Conservation (phyloP, 352 stramenopile genomes). For the Phytopythium cucurbitacearum region DNA sequence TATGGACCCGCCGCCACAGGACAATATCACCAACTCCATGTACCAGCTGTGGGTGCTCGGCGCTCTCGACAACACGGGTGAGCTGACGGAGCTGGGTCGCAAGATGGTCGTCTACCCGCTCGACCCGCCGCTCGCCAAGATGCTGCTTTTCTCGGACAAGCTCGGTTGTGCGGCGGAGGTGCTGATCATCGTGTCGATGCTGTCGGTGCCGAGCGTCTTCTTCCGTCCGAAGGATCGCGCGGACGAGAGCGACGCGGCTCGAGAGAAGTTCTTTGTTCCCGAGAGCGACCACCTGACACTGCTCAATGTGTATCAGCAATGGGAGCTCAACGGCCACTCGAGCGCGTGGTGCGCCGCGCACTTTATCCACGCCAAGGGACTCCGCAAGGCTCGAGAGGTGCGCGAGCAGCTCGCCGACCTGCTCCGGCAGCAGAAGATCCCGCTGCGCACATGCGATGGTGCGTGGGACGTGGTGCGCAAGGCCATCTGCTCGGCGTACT, state of each 20-base stretch:
- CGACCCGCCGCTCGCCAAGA: slow-evolving; percentile 94
- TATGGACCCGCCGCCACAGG: slow-evolving; percentile 96
- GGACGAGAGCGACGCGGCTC: slow-evolving; percentile 95
- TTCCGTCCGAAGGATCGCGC: slow-evolving; percentile 96
- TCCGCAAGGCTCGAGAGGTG: slow-evolving; percentile 91
- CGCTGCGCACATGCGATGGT: slow-evolving; percentile 85
- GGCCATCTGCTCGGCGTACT: slow-evolving; percentile 99
- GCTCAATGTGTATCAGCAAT: slow-evolving; percentile 95
- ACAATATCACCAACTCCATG: slow-evolving; percentile 98
- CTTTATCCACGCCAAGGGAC: slow-evolving; percentile 97
- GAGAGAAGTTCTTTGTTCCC: slow-evolving; percentile 99
- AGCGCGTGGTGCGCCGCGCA: slow-evolving; percentile 93
- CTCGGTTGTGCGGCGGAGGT: slow-evolving; percentile 94
- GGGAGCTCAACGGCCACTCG: slow-evolving; percentile 95
- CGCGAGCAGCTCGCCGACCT: slow-evolving; percentile 96
- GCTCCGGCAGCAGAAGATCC: slow-evolving; percentile 96
- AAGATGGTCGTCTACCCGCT: slow-evolving; percentile 99
- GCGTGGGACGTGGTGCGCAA: slow-evolving; percentile 98
- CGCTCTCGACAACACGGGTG: slow-evolving; percentile 96
- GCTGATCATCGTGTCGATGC: slow-evolving; percentile 96
- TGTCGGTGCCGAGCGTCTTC: slow-evolving; percentile 96
- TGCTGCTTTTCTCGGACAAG: slow-evolving; percentile 95
- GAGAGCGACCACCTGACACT: slow-evolving; percentile 97
- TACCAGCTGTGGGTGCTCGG: slow-evolving; percentile 99
- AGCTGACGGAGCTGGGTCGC: slow-evolving; percentile 94